Conservation (phyloP, 129 eudicot genomes). For the Lactuca sativa region DNA sequence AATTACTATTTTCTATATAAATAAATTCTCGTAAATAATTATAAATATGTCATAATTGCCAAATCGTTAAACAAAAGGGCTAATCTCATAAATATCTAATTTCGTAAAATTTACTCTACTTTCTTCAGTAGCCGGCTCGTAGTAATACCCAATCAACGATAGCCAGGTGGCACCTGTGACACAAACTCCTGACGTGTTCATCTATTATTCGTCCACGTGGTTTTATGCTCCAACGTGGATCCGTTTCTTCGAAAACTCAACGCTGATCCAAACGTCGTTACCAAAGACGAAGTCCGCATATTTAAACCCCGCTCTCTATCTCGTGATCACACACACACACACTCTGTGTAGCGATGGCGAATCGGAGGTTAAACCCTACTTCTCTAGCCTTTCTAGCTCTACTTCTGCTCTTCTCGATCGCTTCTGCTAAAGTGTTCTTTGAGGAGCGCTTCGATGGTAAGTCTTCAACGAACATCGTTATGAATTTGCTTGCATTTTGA, state of each 20-base stretch:
- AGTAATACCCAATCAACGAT: constrained; percentile 38
- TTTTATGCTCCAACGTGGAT: constrained; percentile 23
- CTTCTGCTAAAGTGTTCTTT: constrained; percentile 73
- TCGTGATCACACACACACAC: constrained; percentile 23
- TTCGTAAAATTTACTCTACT: neutral
- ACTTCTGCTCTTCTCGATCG: constrained; percentile 46
- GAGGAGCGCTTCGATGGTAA: constrained; percentile 91
- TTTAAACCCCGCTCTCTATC: constrained; percentile 26
- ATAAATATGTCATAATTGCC: neutral
- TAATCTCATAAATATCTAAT: neutral
- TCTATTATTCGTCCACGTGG: constrained; percentile 37
- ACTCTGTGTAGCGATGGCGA: constrained; percentile 56
- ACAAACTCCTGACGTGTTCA: constrained; percentile 28
- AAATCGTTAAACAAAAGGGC: neutral
- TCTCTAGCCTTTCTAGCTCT: constrained; percentile 35
- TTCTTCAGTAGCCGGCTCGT: constrained; percentile 11
- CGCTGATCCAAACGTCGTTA: constrained; percentile 15
- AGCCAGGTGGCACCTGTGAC: constrained; percentile 60
- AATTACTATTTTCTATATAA: no score
- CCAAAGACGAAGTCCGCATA: constrained; percentile 22
- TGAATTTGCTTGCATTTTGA: neutral
- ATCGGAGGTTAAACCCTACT: constrained; percentile 40
- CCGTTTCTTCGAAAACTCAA: neutral
- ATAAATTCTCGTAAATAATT: no score
- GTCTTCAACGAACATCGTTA: constrained; percentile 2